Conservation (phyloP, 176 grass and related monocot genomes). For the Dendrocalamus sinicus region DNA sequence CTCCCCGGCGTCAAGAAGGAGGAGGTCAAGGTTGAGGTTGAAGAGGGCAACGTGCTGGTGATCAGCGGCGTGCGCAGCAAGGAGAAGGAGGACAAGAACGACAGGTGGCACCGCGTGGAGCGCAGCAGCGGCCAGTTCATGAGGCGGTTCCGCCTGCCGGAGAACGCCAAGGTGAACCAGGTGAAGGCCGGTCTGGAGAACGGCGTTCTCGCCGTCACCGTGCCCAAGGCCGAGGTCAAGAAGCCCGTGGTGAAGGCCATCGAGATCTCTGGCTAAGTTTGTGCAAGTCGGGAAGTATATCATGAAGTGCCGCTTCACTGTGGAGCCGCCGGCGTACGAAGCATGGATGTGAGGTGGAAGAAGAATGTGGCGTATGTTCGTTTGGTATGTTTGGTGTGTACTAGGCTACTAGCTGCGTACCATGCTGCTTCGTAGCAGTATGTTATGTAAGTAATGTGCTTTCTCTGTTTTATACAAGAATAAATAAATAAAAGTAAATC, state of each 20-base stretch:
- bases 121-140: slow-evolving; percentile 58
- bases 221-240: slow-evolving; percentile 58
- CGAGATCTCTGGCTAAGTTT: slow-evolving; percentile 54
- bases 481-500: neutral
- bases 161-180: slow-evolving; percentile 53
- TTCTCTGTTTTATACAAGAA: neutral
- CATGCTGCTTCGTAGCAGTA: neutral
- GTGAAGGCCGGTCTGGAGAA: slow-evolving; percentile 58
- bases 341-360: neutral
- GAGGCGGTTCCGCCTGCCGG: slow-evolving; percentile 50
- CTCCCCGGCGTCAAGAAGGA: slow-evolving; percentile 57
- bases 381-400: neutral
- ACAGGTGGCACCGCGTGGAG: slow-evolving; percentile 69
- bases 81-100: slow-evolving; percentile 63
- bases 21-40: slow-evolving; percentile 55
- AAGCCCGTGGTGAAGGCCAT: slow-evolving; percentile 49
- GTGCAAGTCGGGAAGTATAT: neutral
- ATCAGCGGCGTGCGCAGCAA: slow-evolving; percentile 56
- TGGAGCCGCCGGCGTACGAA: neutral
- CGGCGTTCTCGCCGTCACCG: slow-evolving; percentile 59
- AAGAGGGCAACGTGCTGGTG: slow-evolving; percentile 54
- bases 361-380: neutral
- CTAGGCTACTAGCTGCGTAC: neutral
- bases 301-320: neutral
- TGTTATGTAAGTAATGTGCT: neutral